Evolutionary conservation across 495 filamentous ascomycete genomes (phyloP).

Genomic region (Penicillium riverlandense): DNA sequence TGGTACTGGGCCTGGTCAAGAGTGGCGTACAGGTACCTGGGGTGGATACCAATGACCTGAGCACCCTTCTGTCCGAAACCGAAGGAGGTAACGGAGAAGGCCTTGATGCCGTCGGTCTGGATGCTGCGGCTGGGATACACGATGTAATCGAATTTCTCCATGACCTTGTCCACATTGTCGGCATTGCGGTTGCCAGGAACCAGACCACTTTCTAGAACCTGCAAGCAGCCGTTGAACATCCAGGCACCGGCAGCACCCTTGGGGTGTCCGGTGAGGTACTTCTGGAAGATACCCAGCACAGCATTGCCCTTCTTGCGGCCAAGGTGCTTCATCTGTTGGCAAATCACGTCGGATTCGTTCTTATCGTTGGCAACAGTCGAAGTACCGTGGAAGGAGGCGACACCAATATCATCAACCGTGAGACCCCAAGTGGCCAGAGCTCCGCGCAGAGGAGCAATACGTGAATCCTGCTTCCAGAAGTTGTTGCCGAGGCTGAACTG

Average conservation of each 20-base stretch:
- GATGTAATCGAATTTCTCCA: slow-evolving; percentile 97
- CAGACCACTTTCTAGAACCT: slow-evolving; percentile 86
- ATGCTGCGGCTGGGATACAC: slow-evolving; percentile 92
- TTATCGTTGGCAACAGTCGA: slow-evolving; percentile 99
- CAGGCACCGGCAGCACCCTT: slow-evolving; percentile 98
- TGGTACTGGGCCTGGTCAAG: slow-evolving; percentile 80
- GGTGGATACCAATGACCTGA: slow-evolving; percentile 93
- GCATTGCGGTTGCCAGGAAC: slow-evolving; percentile 97
- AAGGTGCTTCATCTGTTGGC: slow-evolving; percentile 92
- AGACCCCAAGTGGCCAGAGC: slow-evolving; percentile 96
- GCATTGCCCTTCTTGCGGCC: slow-evolving; percentile 95
- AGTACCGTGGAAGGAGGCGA: slow-evolving; percentile 98
- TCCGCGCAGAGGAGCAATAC: slow-evolving; percentile 90
- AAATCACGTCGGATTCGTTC: slow-evolving; percentile 97
- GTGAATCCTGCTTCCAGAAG: slow-evolving; percentile 94
- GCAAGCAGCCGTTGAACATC: slow-evolving; percentile 98
- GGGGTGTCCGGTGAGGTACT: slow-evolving; percentile 96
- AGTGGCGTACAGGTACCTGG: slow-evolving; percentile 91
- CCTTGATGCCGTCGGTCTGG: slow-evolving; percentile 96
- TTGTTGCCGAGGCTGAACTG: slow-evolving; percentile 88
- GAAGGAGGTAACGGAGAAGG: slow-evolving; percentile 97
- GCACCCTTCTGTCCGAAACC: slow-evolving; percentile 99
- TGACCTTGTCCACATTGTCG: slow-evolving; percentile 91
- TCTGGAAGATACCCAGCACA: slow-evolving; percentile 96
- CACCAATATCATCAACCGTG: slow-evolving; percentile 89